Percentiles rank a stretch among this genome's conserved stretches.
Evolutionary conservation across 225 moss, liverwort and hornwort species (phyloP).

Genomic region (Pleurozium schreberi): DNA sequence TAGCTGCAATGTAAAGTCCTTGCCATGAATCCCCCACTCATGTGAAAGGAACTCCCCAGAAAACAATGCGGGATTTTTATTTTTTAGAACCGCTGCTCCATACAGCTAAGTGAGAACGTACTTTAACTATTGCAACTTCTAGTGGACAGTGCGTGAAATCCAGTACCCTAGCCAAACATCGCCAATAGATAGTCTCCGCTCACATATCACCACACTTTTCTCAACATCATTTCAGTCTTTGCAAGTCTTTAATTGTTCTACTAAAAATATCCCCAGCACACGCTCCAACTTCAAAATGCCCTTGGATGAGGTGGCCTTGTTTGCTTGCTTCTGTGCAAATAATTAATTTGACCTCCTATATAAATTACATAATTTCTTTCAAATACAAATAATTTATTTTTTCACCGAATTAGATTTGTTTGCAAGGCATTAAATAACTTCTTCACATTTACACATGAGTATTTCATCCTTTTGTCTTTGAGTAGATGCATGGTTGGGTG

Average conservation of each 20-base stretch:
- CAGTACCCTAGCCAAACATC: neutral
- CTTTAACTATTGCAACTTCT: too few species aligned
- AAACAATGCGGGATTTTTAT: too few species aligned
- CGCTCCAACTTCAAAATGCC: neutral
- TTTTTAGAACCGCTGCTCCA: too few species aligned
- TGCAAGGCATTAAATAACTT: neutral
- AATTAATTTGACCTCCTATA: neutral
- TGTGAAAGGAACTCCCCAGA: too few species aligned
- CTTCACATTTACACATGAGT: neutral
- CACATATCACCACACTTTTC: neutral
- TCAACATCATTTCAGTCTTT: neutral
- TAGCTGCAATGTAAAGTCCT: too few species aligned
- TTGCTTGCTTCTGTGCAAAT: neutral
- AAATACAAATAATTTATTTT: neutral
- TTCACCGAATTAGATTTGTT: conserved; percentile 2
- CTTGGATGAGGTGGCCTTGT: neutral
- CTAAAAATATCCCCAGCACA: neutral
- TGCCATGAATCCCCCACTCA: too few species aligned
- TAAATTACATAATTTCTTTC: neutral
- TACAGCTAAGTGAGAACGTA: too few species aligned
- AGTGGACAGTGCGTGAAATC: neutral
- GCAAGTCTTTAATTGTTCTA: neutral
- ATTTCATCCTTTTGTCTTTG: neutral
- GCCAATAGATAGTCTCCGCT: neutral
- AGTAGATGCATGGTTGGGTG: neutral